Conservation (phyloP, 2,329 filamentous ascomycete species). For the Ophiostoma tasmaniense region DNA sequence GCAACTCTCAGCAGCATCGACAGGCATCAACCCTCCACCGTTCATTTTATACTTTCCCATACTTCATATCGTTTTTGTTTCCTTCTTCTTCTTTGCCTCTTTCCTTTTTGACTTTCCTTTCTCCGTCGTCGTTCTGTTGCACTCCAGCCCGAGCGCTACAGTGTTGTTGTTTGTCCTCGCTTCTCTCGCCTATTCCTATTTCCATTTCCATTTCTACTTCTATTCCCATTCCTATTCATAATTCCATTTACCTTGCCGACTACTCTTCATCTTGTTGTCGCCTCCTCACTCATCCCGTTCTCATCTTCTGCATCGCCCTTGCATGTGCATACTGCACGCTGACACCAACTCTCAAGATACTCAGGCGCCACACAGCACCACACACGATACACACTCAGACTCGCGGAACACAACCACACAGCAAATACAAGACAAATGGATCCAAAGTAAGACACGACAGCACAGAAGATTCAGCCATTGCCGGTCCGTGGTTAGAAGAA, state of each 20-base stretch:
- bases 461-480: background rate
- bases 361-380: background rate
- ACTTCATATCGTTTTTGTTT: background rate
- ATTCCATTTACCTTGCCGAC: background rate
- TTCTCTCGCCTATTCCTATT: background rate
- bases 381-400: background rate
- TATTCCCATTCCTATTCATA: background rate
- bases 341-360: background rate
- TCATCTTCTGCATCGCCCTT: conserved; percentile 1
- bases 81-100: background rate
- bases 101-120: background rate
- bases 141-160: background rate
- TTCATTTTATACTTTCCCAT: background rate
- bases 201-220: too few species aligned
- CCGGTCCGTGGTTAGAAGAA: background rate
- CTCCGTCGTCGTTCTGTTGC: background rate
- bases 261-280: background rate
- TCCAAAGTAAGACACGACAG: background rate
- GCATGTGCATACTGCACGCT: conserved; percentile 3
- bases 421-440: background rate
- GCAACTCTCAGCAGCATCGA: background rate
- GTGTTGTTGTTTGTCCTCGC: background rate
- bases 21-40: background rate
- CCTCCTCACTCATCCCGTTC: background rate
- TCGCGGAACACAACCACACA: background rate